These are phyloP conservation scores for Panellus pusillus DNA, from an alignment of 768 basidiomycete genomes.

Conservation along the genomic window DNA sequence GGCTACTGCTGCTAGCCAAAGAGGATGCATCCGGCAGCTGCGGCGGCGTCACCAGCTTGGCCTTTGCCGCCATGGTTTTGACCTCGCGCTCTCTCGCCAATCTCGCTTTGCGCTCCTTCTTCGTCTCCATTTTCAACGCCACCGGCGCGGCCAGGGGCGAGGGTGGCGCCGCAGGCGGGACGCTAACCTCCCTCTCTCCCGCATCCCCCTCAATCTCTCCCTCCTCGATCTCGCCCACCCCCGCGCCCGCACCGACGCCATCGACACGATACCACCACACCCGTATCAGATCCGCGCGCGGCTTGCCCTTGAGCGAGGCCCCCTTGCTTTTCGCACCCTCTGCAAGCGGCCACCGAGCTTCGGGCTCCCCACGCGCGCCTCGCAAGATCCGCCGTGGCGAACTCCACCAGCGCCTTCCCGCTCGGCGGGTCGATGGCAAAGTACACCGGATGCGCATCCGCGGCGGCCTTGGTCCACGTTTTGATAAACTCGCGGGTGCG, in stretches of 20 bases:
- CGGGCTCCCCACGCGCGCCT: slow-evolving; percentile 51
- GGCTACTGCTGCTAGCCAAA: neutral
- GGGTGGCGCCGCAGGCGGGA: neutral
- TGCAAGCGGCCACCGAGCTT: slow-evolving; percentile 34
- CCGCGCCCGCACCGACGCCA: slow-evolving; percentile 38
- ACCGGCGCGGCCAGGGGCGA: neutral
- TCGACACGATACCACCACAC: slow-evolving; percentile 53
- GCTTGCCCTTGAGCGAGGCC: slow-evolving; percentile 42
- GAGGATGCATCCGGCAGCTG: no score
- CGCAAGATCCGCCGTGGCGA: slow-evolving; percentile 44
- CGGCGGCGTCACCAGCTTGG: neutral
- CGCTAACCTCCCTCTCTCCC: slow-evolving; percentile 24
- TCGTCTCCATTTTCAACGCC: slow-evolving; percentile 29
- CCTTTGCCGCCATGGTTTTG: neutral
- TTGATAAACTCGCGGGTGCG: slow-evolving; percentile 43
- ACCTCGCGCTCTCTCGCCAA: slow-evolving; percentile 29
- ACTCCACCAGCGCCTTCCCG: slow-evolving; percentile 54
- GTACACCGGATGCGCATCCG: slow-evolving; percentile 37
- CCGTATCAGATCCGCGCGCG: slow-evolving; percentile 44
- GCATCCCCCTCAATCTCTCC: slow-evolving; percentile 49
- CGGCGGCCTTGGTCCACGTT: slow-evolving; percentile 43
- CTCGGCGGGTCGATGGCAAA: slow-evolving; percentile 40
- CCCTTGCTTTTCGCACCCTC: slow-evolving; percentile 3
- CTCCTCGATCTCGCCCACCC: slow-evolving; percentile 49
- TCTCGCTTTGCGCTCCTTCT: slow-evolving; percentile 32